These are phyloP conservation scores for Sphagnum fallax DNA, from an alignment of 228 moss, liverwort and hornwort genomes.

Conservation along the genomic window DNA sequence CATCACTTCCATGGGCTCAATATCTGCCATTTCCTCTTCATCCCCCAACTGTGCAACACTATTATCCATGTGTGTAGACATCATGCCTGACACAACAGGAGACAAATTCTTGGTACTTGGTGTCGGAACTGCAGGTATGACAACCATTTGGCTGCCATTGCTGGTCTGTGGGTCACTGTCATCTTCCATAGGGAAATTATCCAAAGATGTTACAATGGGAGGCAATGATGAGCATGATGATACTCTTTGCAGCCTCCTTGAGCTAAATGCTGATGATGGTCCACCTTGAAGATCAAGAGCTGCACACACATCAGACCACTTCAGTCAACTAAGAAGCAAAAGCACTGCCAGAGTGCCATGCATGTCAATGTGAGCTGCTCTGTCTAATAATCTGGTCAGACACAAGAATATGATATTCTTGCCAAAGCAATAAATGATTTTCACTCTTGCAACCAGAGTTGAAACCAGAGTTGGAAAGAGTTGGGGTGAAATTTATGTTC, in stretches of 20 bases:
- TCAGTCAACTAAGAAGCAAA: not conserved
- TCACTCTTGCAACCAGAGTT: not conserved
- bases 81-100: conserved; percentile 6
- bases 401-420: no score
- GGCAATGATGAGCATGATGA: conserved; percentile 63
- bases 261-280: conserved; percentile 13
- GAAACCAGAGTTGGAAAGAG: no score
- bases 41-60: not conserved
- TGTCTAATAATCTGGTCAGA: not conserved
- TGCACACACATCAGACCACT: conserved; percentile 23
- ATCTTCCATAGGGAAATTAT: conserved; percentile 49
- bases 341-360: not conserved
- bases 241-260: conserved; percentile 41
- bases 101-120: conserved; percentile 1
- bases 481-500: no score
- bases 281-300: conserved; percentile 75
- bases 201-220: conserved; percentile 22
- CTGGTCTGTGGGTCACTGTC: conserved; percentile 26
- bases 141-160: conserved; percentile 37
- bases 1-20: conserved; percentile 35
- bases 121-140: conserved; percentile 47
- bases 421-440: no score
- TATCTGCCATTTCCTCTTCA: conserved; percentile 15
- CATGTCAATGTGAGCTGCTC: not conserved
- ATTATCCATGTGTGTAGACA: conserved; percentile 2